Percentiles rank a stretch among this genome's conserved stretches.
These are phyloP conservation scores for Yamadazyma kitorensis DNA, from an alignment of 805 yeast genomes.

Conservation along the genomic window DNA sequence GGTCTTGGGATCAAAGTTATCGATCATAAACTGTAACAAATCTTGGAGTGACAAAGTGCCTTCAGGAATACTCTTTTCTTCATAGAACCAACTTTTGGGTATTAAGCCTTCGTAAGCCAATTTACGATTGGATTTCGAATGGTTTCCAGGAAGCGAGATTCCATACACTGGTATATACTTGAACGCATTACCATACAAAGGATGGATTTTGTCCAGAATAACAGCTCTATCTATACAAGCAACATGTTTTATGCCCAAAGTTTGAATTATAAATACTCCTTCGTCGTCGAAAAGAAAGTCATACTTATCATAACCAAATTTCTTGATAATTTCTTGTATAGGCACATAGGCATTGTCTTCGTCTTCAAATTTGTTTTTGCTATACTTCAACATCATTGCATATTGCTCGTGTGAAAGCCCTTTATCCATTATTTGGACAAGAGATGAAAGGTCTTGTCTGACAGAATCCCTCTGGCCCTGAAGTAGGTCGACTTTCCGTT, in stretches of 20 bases:
- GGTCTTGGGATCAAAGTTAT: neutral
- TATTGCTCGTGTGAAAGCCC: conserved; percentile 1
- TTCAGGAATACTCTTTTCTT: neutral
- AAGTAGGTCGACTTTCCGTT: neutral
- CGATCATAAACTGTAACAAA: conserved; percentile 1
- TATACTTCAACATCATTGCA: neutral
- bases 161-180: conserved; percentile 2
- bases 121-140: neutral
- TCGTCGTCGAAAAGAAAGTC: neutral
- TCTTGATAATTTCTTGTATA: neutral
- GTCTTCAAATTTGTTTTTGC: conserved; percentile 1
- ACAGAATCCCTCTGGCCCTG: neutral
- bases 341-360: conserved; percentile 2
- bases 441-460: neutral
- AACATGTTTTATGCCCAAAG: neutral
- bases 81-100: conserved; percentile 6
- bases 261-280: neutral
- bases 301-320: neutral
- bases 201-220: no score
- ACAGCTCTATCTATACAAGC: neutral
- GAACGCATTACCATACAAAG: neutral
- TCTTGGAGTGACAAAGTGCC: neutral
- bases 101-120: conserved; percentile 2
- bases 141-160: conserved; percentile 1
- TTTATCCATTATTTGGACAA: conserved; percentile 1